Percentiles rank a stretch among this genome's conserved stretches.
phyloP scores from a whole-genome alignment of 2,329 filamentous ascomycete species.

The Alternaria ethzedia region DNA sequence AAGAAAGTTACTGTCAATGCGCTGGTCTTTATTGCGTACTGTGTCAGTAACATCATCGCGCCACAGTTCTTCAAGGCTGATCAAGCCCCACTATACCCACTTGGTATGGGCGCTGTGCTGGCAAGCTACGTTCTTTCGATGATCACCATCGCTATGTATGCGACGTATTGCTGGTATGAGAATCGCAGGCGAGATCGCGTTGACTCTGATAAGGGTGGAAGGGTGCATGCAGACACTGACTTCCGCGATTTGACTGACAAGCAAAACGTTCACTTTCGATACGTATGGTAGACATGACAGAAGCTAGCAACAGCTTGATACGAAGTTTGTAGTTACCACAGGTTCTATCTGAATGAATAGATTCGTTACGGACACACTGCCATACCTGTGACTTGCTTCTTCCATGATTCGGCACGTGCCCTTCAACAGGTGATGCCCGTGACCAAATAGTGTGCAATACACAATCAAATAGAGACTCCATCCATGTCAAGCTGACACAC shows the following conservation, averaged over 20 bases:
- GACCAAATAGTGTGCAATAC: fast-evolving
- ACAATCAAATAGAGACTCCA: background rate
- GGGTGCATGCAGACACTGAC: constrained; percentile 33
- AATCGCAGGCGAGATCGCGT: constrained; percentile 31
- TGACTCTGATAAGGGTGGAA: constrained; percentile 20
- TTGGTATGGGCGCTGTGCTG: constrained; percentile 12
- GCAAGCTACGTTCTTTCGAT: constrained; percentile 22
- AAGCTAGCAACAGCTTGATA: background rate
- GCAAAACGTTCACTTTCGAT: constrained; percentile 36
- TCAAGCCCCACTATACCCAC: constrained; percentile 43
- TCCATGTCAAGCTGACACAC: fast-evolving
- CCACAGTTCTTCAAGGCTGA: constrained; percentile 49
- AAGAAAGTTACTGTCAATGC: constrained; percentile 48
- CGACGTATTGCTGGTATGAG: constrained; percentile 38
- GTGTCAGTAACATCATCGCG: constrained; percentile 49
- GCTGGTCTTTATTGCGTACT: constrained; percentile 50
- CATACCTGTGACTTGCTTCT: background rate
- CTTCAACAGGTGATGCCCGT: fast-evolving
- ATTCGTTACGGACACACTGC: background rate
- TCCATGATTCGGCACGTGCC: fast-evolving
- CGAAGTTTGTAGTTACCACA: background rate
- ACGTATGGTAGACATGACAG: constrained; percentile 8
- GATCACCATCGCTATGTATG: constrained; percentile 40
- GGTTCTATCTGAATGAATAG: background rate
- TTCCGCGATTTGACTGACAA: constrained; percentile 47